Percentiles rank a stretch among this genome's conserved stretches.
Conservation (phyloP, 805 yeast species). For the Saccharomyces kudriavzevii region DNA sequence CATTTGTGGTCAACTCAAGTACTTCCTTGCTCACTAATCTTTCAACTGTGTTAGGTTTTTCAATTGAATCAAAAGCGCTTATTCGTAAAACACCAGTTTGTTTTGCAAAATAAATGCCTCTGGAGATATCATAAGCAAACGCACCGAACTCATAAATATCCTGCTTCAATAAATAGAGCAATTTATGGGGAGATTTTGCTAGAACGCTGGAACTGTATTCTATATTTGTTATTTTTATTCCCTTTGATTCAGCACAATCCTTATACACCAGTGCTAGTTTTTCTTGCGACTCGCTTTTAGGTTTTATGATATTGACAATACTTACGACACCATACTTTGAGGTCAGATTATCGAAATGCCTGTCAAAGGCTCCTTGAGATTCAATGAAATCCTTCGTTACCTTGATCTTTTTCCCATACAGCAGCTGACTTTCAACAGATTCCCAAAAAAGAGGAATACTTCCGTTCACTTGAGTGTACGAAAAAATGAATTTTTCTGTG, state of each 20-base stretch:
- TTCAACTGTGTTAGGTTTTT: conserved; percentile 69
- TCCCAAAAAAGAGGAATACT: conserved; percentile 95
- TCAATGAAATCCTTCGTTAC: conserved; percentile 76
- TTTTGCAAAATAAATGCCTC: conserved; percentile 56
- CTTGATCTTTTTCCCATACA: conserved; percentile 72
- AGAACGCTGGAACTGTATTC: conserved; percentile 33
- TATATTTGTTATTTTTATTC: conserved; percentile 31
- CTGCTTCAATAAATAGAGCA: conserved; percentile 48
- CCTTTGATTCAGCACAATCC: conserved; percentile 37
- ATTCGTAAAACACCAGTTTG: conserved; percentile 88
- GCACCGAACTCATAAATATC: conserved; percentile 78
- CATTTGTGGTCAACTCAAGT: conserved; percentile 35
- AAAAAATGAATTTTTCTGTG: conserved; percentile 42
- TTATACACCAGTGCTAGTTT: conserved; percentile 56
- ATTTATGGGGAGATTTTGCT: conserved; percentile 31
- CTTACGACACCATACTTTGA: conserved; percentile 80
- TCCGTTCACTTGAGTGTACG: conserved; percentile 82
- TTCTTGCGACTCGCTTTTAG: conserved; percentile 61
- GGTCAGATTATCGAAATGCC: conserved; percentile 65
- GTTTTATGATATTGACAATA: conserved; percentile 61
- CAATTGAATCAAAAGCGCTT: conserved; percentile 84
- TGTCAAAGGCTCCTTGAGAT: conserved; percentile 77
- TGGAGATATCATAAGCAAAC: conserved; percentile 59
- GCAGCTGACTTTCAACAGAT: conserved; percentile 56
- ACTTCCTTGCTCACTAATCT: conserved; percentile 67